Evolutionary conservation across 129 eudicot species (phyloP).

Genomic region (Lonicera japonica): DNA sequence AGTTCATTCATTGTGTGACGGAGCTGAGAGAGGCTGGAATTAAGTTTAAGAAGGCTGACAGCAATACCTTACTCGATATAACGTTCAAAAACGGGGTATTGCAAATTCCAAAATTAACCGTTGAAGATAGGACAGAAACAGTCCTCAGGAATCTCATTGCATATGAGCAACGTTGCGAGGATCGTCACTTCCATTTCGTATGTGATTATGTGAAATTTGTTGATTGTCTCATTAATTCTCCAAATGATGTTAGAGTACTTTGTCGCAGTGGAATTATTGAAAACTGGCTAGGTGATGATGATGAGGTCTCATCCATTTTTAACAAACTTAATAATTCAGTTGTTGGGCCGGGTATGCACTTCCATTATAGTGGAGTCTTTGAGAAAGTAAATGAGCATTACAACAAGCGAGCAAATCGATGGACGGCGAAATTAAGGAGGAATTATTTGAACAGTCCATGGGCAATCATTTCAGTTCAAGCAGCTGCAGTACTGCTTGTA

Average conservation of each 20-base stretch:
- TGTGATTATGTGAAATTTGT: background rate
- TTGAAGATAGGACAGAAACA: no score
- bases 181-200: background rate
- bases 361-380: background rate
- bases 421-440: background rate
- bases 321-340: background rate
- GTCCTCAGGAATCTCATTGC: no score
- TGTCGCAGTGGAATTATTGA: no score
- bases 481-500: background rate
- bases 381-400: background rate
- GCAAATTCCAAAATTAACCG: no score
- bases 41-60: background rate
- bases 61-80: background rate
- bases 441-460: slow-evolving; percentile 4
- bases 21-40: background rate
- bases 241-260: no score
- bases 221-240: background rate
- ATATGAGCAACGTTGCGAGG: background rate
- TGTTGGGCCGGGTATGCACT: background rate
- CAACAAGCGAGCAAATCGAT: background rate
- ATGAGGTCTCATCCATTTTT: no score
- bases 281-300: no score
- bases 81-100: no score
- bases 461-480: background rate
- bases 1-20: background rate